Base-by-base conservation (phyloP, 805 yeast species). In the Metschnikowia anglica region DNA sequence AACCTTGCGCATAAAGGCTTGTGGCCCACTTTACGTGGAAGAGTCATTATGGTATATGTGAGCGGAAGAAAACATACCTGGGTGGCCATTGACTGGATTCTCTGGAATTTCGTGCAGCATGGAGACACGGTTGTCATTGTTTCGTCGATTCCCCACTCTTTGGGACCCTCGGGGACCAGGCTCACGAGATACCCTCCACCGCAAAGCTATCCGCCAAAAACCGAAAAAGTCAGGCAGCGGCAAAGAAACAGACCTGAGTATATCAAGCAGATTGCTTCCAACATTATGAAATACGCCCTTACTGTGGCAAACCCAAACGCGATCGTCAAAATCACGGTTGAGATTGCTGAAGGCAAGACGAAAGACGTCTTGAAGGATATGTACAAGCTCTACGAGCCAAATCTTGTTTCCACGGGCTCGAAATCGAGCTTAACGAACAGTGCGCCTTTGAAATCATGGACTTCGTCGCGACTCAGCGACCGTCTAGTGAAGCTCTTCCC, bases 31-130 rank as follows among this genome's bases (percentile, higher is more conserved):
- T 59, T 79, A 34, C 80, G 80, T 0, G 66, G 69, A 28, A 68
- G 89, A 53, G 73, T 74, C 1, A 68, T 85, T 4, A 56, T 85
- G 58, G 80, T 83, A 21, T 84, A 84, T 56, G 68, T 86, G 23
- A 72, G 81, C 51, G 95, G 88, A 2, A 66, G 91, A 46, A 72
- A 68, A 42, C 91, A 85, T 64, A 83, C 93, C 0, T 86, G 95
- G 95, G 88, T 84, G 9, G 81, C 88, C 1, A 61, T 86, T 20
- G 95, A 86, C 59, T 86, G 86, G 82, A 66, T 79, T 5, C 62
- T 85, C 41, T 70, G 69, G 35, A 65, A 70, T 31, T 63, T 83
- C 10, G 61, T 83, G 3, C 79, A 76, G 51, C 68, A 80, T 52
- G 87, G 88, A 7, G 95, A 86, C 60, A 73, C 80, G 11, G 61